A percentile compares a stretch with the other conserved stretches of the same genome.
phyloP scores from a whole-genome alignment of 192 early-diverging fungal genomes.

The Hyaloraphidium curvatum region DNA sequence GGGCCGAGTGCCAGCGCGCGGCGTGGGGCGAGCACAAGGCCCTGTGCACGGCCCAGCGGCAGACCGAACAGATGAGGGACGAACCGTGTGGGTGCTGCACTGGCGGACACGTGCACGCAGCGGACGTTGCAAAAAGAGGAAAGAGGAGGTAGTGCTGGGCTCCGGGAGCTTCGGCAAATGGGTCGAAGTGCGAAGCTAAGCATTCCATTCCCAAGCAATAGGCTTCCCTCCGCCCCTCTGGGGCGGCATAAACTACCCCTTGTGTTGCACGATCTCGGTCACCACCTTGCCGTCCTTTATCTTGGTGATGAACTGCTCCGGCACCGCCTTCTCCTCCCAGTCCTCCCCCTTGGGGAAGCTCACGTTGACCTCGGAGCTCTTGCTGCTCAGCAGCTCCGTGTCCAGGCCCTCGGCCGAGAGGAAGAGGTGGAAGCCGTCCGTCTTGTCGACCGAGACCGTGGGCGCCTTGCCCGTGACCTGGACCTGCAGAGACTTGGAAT shows the following conservation, averaged over 20 bases:
- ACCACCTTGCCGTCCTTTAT: conserved; percentile 53
- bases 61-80: no score
- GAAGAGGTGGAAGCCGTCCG: conserved; percentile 81
- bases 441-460: conserved; percentile 77
- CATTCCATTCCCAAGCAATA: no score
- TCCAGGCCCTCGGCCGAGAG: conserved; percentile 51
- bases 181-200: no score
- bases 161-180: no score
- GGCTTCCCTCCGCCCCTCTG: no score
- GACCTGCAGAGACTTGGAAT: conserved; percentile 69
- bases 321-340: conserved; percentile 65
- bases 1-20: no score
- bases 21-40: no score
- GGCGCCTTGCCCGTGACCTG: conserved; percentile 70
- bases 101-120: no score
- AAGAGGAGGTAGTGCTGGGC: no score
- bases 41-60: no score
- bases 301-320: conserved; percentile 84
- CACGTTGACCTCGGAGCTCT: conserved; percentile 81
- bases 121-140: no score
- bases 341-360: conserved; percentile 51
- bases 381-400: conserved; percentile 80
- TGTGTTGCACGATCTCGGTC: conserved; percentile 70
- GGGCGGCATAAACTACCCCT: conserved; percentile 36
- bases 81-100: no score